Conservation (phyloP, 768 basidiomycete genomes). For the Tylopilus intermedius region DNA sequence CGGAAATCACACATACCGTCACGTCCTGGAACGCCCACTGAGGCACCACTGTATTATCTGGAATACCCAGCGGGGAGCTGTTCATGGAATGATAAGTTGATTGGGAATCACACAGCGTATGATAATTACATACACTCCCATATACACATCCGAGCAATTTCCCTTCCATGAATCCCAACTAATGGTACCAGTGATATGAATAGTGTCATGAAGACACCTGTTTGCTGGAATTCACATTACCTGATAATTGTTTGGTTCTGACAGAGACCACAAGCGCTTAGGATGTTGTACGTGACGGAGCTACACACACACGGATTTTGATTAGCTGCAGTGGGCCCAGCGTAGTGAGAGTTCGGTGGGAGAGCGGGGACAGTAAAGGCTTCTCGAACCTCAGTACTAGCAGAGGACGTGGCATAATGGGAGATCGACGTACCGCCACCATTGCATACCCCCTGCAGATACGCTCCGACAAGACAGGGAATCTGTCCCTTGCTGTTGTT, state of each 20-base stretch:
- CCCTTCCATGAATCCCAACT: constrained; percentile 50
- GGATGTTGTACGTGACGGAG: constrained; percentile 49
- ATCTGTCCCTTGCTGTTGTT: constrained; percentile 42
- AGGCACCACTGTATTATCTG: constrained; percentile 46
- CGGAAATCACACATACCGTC: constrained; percentile 30
- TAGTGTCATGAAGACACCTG: background rate
- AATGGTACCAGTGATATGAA: background rate
- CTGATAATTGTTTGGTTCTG: constrained; percentile 40
- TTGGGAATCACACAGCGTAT: background rate
- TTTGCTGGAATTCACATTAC: constrained; percentile 22
- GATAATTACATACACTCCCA: constrained; percentile 10
- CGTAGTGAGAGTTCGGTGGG: constrained; percentile 26
- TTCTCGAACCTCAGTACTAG: constrained; percentile 15
- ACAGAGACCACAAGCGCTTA: constrained; percentile 56
- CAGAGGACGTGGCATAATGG: constrained; percentile 1
- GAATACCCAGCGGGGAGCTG: constrained; percentile 47
- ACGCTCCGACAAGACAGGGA: constrained; percentile 43
- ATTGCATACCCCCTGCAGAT: constrained; percentile 40
- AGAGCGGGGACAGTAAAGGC: constrained; percentile 38
- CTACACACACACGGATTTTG: constrained; percentile 46
- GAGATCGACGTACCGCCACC: constrained; percentile 34
- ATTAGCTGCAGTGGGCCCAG: constrained; percentile 29
- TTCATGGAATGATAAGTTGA: background rate
- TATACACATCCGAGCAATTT: constrained; percentile 41
- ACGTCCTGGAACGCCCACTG: constrained; percentile 62